Evolutionary conservation across 208 protist species (phyloP).

Genomic region (Leptomonas pyrrhocoris): DNA sequence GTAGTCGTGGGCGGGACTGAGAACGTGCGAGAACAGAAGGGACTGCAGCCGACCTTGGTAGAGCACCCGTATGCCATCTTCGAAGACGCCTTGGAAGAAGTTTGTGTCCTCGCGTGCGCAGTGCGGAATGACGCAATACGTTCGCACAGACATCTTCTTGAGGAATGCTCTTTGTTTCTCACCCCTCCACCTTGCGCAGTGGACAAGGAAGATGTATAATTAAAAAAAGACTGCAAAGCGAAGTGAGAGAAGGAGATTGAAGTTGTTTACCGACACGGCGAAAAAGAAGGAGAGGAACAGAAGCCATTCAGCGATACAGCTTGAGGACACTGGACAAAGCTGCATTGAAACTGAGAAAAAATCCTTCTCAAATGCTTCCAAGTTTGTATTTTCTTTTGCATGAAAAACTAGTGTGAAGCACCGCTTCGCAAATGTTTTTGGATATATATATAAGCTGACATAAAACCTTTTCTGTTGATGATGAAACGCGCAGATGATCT

Average conservation of each 20-base stretch:
- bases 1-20: slow-evolving; percentile 75
- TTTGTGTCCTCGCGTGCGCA: slow-evolving; percentile 49
- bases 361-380: too few species aligned
- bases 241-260: slow-evolving; percentile 3
- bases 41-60: slow-evolving; percentile 48
- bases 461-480: too few species aligned
- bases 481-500: too few species aligned
- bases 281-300: slow-evolving; percentile 4
- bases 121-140: slow-evolving; percentile 78
- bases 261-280: too few species aligned
- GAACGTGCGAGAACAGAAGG: slow-evolving; percentile 57
- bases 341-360: too few species aligned
- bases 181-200: neutral
- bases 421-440: too few species aligned
- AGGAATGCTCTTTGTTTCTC: neutral
- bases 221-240: neutral
- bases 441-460: too few species aligned
- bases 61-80: slow-evolving; percentile 61
- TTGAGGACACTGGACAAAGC: too few species aligned
- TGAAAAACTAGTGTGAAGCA: too few species aligned
- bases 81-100: slow-evolving; percentile 82
- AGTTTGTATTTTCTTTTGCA: too few species aligned
- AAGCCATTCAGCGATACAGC: neutral
- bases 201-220: neutral
- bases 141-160: slow-evolving; percentile 36